Base-by-base conservation (phyloP, 352 stramenopile genomes). In the Globisporangium echinulatum region DNA sequence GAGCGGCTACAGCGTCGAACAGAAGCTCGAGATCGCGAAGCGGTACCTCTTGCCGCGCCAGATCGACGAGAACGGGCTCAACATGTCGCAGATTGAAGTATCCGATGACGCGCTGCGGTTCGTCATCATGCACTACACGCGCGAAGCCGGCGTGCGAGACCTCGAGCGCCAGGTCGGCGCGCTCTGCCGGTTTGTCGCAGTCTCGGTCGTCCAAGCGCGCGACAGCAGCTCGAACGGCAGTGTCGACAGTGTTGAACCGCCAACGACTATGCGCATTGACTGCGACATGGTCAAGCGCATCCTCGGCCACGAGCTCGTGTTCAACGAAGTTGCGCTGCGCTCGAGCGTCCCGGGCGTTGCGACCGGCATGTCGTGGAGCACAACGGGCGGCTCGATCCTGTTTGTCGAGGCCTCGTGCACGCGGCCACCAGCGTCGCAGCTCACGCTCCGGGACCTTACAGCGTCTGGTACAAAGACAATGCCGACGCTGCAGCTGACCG, bases 361-460 rank as follows among this genome's bases (percentile, higher is more conserved):
- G 1, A 96, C 86, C 14, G 85, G 85, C 15, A 88, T 96, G 69
- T 92, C 87, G 13, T 96, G 85, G 82, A 95, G 78, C 42, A 77
- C 79, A 17, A 71, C 81, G 0, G 84, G 84, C 13, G 85, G 84
- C 7, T 87, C 85, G 5, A 92, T 96, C 37, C 66, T 95, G 14
- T 95, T 95, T 61, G 85, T 95, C 44, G 84, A 96, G 60, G 85
- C 80, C n/a, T 90, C 85, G 6, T 88, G 76, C 60, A 88, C 81
- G 38, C 74, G 72, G 14, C 71, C 65, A 0, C 37, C 66, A 3
- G 66, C 61, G 10, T 70, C 66, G 33, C 66, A 71, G 36, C 54
- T 60, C 61, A 68, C 49, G 3, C 44, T 56, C 5, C 55, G 58
- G 10, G 69, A 65, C n/a, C 65, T 68, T 49, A 70, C 50, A 11